Base-by-base conservation (phyloP, 306 rosid species). In the Cicer chorassanicum region DNA sequence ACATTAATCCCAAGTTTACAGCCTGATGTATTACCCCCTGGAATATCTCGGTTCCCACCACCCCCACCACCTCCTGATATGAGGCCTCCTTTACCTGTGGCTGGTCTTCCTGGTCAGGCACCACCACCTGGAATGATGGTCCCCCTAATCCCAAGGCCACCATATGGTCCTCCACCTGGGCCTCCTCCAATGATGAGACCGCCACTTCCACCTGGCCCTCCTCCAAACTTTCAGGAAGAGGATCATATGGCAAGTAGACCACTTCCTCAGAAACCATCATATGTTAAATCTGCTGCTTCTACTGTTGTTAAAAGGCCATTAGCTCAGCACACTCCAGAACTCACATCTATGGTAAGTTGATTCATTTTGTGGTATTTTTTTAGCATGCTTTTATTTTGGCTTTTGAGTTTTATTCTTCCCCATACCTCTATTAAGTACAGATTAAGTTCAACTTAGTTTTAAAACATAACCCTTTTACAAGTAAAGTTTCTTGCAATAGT, bases 281-380 rank as follows among this genome's bases (percentile, higher is more conserved):
- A 90, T 90, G 86, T 95, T 34, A 95, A 95, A 79, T 92, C 97
- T 74, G 99, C 99, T 67, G 98, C 97, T 46, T 91, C 99, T 70
- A 95, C 99, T 39, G 99, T 95, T 74, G 96, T 95, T 72, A 95
- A 90, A 86, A 87, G 96, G 73, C 99, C 99, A 54, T 83, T 95
- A 46, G 99, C 99, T 73, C 99, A 95, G 89, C 99, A 95, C 88
- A 95, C 97, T 75, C 99, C 99, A 49, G 99, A 95, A 79, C 99
- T 95, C 67, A 95, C 98, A 44, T 77, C 99, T 57, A 95, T 95
- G 99, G 99, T 95, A 41, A 86, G 92, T 76, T 70, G 76, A 72
- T 65, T 83, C 59, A 74, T 70, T 50, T 70, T 38, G 24, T 2
- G 16, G 68, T 8, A 50, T 14, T 29, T 6, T 56, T 73, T 34